phyloP scores from a whole-genome alignment of 305 asterid species.

The Ilex paraguariensis region DNA sequence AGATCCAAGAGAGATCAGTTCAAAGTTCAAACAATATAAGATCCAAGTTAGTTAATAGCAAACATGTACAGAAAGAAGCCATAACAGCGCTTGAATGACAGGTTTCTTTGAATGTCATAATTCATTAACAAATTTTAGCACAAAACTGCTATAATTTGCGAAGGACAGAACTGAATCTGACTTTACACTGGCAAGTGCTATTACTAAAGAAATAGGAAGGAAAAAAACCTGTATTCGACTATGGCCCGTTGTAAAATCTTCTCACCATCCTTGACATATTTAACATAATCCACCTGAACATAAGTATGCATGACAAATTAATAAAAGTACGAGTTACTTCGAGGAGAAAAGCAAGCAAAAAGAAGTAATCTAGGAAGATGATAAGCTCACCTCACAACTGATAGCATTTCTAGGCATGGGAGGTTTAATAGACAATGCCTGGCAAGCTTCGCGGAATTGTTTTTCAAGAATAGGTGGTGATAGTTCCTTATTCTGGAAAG shows the following conservation, averaged over 20 bases:
- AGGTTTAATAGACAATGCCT: slow-evolving; percentile 48
- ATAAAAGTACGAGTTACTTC: slow-evolving; percentile 16
- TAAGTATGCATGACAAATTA: slow-evolving; percentile 17
- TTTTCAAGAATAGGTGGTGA: slow-evolving; percentile 84
- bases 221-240: slow-evolving; percentile 63
- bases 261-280: slow-evolving; percentile 81
- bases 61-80: too few species aligned
- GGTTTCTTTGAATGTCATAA: neutral
- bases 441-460: slow-evolving; percentile 85
- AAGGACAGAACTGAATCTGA: slow-evolving; percentile 3
- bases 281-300: slow-evolving; percentile 74
- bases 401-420: slow-evolving; percentile 47
- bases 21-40: too few species aligned
- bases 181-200: slow-evolving; percentile 13
- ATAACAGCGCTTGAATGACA: too few species aligned
- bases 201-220: slow-evolving; percentile 11
- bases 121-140: neutral
- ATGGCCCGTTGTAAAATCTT: slow-evolving; percentile 65
- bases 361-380: neutral
- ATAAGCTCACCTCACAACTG: slow-evolving; percentile 61
- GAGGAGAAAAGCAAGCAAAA: slow-evolving; percentile 4
- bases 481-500: slow-evolving; percentile 87
- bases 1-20: too few species aligned
- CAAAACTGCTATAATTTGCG: neutral
- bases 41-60: too few species aligned